A percentile compares a stretch with the other conserved stretches of the same genome.
These are phyloP conservation scores for Solanum pimpinellifolium DNA, from an alignment of 257 asterid species.

Conservation along the genomic window DNA sequence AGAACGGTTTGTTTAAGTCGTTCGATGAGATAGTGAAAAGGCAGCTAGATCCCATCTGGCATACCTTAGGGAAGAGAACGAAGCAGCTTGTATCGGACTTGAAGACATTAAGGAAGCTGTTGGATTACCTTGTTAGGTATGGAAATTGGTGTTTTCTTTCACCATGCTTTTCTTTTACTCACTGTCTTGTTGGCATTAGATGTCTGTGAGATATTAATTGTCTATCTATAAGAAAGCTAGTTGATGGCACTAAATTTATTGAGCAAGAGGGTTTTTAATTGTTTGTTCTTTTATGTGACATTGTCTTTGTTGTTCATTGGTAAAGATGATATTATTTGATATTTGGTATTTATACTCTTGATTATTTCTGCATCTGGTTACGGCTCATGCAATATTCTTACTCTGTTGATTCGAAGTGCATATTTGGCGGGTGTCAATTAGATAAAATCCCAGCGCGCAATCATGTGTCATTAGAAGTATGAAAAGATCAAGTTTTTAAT, in stretches of 20 bases:
- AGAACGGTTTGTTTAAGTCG: slow-evolving; percentile 91
- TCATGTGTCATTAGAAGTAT: not conserved
- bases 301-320: not conserved
- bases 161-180: not conserved
- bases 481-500: not conserved
- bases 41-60: slow-evolving; percentile 99
- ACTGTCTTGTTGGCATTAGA: not conserved
- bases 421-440: not conserved
- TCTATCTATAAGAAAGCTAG: not conserved
- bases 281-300: not conserved
- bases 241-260: not conserved
- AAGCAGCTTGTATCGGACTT: slow-evolving; percentile 95
- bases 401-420: not conserved
- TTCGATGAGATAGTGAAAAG: slow-evolving; percentile 90
- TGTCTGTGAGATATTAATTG: not conserved
- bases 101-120: slow-evolving; percentile 83
- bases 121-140: slow-evolving; percentile 94
- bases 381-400: not conserved
- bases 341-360: not conserved
- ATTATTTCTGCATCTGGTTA: not conserved
- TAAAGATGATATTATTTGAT: not conserved
- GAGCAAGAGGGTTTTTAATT: not conserved
- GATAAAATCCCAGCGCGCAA: not conserved
- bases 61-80: slow-evolving; percentile 85
- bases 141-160: not conserved